phyloP scores from a whole-genome alignment of 1,139 yeast species.

The Blastobotrys indianensis region DNA sequence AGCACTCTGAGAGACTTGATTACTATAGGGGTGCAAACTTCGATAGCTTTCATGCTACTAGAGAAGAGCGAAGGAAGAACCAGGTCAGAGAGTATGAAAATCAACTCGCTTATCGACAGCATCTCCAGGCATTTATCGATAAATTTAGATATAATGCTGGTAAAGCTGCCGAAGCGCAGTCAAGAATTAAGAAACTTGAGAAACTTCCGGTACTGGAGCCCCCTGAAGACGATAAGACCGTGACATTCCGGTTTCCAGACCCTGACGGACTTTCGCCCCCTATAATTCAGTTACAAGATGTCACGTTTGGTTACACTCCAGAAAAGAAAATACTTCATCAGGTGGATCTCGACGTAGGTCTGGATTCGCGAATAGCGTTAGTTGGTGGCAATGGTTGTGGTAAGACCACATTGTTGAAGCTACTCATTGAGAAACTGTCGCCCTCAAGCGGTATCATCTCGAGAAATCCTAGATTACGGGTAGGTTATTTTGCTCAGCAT shows the following conservation, averaged over 20 bases:
- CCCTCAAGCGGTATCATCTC: slow-evolving; percentile 75
- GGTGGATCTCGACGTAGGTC: slow-evolving; percentile 84
- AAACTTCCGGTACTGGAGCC: slow-evolving; percentile 88
- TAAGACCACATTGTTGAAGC: slow-evolving; percentile 87
- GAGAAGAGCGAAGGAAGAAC: slow-evolving; percentile 91
- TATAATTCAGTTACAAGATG: slow-evolving; percentile 79
- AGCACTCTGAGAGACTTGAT: slow-evolving; percentile 93
- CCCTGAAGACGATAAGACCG: slow-evolving; percentile 85
- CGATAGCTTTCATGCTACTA: slow-evolving; percentile 85
- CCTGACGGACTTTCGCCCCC: slow-evolving; percentile 94
- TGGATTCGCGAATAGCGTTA: slow-evolving; percentile 91
- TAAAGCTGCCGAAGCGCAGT: slow-evolving; percentile 94
- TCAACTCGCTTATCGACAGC: slow-evolving; percentile 94
- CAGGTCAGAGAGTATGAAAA: slow-evolving; percentile 92
- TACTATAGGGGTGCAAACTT: slow-evolving; percentile 93
- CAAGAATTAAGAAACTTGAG: slow-evolving; percentile 92
- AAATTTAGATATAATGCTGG: slow-evolving; percentile 97
- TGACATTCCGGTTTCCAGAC: slow-evolving; percentile 89
- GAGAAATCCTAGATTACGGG: slow-evolving; percentile 78
- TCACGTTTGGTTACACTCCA: slow-evolving; percentile 76
- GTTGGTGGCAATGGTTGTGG: slow-evolving; percentile 99
- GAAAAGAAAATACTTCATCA: slow-evolving; percentile 55
- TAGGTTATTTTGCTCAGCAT: slow-evolving; percentile 98
- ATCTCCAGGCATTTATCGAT: slow-evolving; percentile 89
- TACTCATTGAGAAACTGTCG: slow-evolving; percentile 67